Evolutionary conservation across 108 stramenopile species (phyloP).

Genomic region (Fragilaria radians): DNA sequence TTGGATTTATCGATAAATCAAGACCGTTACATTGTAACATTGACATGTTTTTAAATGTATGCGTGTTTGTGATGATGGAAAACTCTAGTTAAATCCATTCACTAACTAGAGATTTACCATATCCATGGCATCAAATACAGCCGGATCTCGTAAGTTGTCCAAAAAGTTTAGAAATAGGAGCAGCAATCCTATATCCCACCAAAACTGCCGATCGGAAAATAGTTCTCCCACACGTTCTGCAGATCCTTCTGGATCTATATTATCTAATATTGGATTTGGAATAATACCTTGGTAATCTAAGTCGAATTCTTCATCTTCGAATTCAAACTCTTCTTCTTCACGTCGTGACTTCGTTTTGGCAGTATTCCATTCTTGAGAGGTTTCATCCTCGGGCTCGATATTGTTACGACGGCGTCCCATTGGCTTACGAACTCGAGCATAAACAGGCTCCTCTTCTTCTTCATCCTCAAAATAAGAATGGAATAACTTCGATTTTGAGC

Average conservation of each 20-base stretch:
- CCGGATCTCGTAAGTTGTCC: background rate
- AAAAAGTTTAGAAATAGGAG: slow-evolving; percentile 36
- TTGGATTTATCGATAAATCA: too few species aligned
- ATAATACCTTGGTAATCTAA: slow-evolving; percentile 37
- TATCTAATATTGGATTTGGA: slow-evolving; percentile 49
- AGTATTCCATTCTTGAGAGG: background rate
- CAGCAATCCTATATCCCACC: slow-evolving; percentile 45
- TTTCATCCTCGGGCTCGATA: too few species aligned
- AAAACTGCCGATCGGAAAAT: slow-evolving; percentile 37
- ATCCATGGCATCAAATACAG: background rate
- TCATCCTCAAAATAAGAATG: background rate
- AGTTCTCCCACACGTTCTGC: slow-evolving; percentile 49
- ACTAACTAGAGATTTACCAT: background rate
- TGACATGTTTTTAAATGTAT: too few species aligned
- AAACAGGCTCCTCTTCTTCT: background rate
- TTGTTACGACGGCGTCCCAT: background rate
- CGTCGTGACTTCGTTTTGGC: background rate
- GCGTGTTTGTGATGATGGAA: too few species aligned
- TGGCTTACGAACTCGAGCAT: background rate
- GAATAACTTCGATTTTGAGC: too few species aligned
- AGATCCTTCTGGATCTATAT: slow-evolving; percentile 58
- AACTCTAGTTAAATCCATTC: too few species aligned
- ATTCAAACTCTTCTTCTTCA: background rate
- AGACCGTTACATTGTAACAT: too few species aligned
- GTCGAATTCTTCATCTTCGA: slow-evolving; percentile 21